Percentiles rank a stretch among this genome's conserved stretches.
Conservation (phyloP, 169 alveolate species). For the Amoebophrya sp. region DNA sequence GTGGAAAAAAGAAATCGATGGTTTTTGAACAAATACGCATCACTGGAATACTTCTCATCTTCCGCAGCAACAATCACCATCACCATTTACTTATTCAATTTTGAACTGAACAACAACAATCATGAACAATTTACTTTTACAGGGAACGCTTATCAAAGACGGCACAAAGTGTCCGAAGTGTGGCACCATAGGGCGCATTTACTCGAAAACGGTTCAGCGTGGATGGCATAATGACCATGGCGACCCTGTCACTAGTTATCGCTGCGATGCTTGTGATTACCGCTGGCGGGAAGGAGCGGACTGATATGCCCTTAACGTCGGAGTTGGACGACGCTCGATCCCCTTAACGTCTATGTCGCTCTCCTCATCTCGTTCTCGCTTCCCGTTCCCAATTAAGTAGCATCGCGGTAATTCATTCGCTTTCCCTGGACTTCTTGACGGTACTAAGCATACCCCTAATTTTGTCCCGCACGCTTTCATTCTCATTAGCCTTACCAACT, state of each 20-base stretch:
- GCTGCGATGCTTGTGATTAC: neutral
- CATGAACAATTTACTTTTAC: too few species aligned
- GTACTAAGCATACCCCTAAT: neutral
- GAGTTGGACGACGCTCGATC: neutral
- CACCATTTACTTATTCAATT: too few species aligned
- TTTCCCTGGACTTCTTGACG: neutral
- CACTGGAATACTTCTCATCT: too few species aligned
- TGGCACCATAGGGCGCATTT: neutral
- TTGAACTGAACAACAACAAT: too few species aligned
- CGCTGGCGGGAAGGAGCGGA: neutral
- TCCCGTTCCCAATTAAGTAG: too few species aligned
- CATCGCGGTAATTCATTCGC: neutral
- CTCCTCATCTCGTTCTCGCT: too few species aligned
- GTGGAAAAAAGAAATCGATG: too few species aligned
- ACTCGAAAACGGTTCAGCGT: neutral
- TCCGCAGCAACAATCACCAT: too few species aligned
- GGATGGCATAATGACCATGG: conserved; percentile 20
- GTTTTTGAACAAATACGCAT: too few species aligned
- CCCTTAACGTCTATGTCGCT: neutral
- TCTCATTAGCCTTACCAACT: too few species aligned
- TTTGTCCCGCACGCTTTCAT: neutral
- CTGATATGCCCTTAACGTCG: neutral
- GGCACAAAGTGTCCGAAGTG: neutral
- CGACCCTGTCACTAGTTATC: neutral
- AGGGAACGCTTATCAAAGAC: neutral